Conservation (phyloP, 2,329 filamentous ascomycete genomes). For the Plectosphaerella sp. region DNA sequence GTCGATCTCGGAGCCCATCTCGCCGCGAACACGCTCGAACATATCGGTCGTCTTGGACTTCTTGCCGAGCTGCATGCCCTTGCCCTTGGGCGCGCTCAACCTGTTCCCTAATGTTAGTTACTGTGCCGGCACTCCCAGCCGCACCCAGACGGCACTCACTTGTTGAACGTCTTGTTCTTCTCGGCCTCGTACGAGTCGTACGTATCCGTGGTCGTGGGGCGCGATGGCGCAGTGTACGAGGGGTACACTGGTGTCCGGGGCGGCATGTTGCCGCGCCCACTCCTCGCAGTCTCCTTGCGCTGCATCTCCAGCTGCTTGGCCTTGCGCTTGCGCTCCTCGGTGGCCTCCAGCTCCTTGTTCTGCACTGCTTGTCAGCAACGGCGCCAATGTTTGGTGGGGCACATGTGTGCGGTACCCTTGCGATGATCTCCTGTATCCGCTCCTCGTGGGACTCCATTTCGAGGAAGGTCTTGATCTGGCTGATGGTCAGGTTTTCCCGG, state of each 20-base stretch:
- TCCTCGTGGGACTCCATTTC: conserved; percentile 99
- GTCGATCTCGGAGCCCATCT: conserved; percentile 83
- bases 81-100: conserved; percentile 66
- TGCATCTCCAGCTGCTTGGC: conserved; percentile 99
- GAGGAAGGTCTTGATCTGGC: conserved; percentile 97
- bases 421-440: conserved; percentile 97
- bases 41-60: conserved; percentile 98
- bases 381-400: conserved; percentile 2
- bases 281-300: conserved; percentile 88
- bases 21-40: conserved; percentile 90
- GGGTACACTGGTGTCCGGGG: conserved; percentile 80
- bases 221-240: conserved; percentile 77
- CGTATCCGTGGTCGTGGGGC: conserved; percentile 70
- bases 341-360: conserved; percentile 98
- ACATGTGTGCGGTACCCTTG: conserved; percentile 57
- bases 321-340: conserved; percentile 96
- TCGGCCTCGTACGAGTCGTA: conserved; percentile 96
- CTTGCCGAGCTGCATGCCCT: conserved; percentile 98
- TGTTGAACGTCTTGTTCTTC: conserved; percentile 88
- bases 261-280: conserved; percentile 53
- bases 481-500: conserved; percentile 90
- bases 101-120: background rate
- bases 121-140: background rate
- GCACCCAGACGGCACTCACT: conserved; percentile 44
- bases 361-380: conserved; percentile 32